Evolutionary conservation across 1,284 basidiomycete species (phyloP).

Genomic region (Sporisorium exsertum): DNA sequence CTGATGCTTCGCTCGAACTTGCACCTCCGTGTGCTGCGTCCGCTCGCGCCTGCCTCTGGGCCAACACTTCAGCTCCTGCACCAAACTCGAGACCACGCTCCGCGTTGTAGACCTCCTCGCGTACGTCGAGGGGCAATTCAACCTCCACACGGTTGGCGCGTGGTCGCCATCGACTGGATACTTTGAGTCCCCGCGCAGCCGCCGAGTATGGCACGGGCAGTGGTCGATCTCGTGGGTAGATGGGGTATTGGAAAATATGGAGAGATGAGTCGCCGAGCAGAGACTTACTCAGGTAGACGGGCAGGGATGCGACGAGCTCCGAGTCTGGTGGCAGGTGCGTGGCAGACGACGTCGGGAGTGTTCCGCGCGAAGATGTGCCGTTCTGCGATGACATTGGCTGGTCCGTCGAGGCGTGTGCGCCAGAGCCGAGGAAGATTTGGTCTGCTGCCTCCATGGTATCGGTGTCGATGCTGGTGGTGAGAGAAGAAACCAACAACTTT

Average conservation of each 20-base stretch:
- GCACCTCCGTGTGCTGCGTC: conserved; percentile 42
- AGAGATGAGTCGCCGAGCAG: conserved; percentile 53
- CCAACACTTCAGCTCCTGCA: conserved; percentile 38
- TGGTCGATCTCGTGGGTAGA: conserved; percentile 58
- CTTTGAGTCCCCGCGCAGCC: conserved; percentile 55
- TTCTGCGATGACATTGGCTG: not conserved
- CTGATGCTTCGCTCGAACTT: conserved; percentile 9
- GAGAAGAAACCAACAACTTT: not conserved
- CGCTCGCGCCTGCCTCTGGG: conserved; percentile 49
- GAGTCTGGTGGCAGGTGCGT: conserved; percentile 47
- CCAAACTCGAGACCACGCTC: conserved; percentile 60
- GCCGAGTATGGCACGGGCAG: conserved; percentile 64
- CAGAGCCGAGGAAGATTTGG: conserved; percentile 30
- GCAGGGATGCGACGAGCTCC: conserved; percentile 62
- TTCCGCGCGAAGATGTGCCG: conserved; percentile 4
- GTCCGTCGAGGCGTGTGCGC: conserved; percentile 17
- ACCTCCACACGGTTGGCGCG: conserved; percentile 64
- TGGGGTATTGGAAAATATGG: conserved; percentile 66
- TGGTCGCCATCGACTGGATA: conserved; percentile 63
- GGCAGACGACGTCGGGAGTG: conserved; percentile 24
- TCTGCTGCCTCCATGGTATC: conserved; percentile 36
- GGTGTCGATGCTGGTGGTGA: not conserved
- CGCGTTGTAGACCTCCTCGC: conserved; percentile 63
- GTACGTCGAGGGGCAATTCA: conserved; percentile 64
- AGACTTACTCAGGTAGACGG: conserved; percentile 63